These are phyloP conservation scores for Paramecium pentaurelia DNA, from an alignment of 73 alveolate genomes.

Conservation along the genomic window DNA sequence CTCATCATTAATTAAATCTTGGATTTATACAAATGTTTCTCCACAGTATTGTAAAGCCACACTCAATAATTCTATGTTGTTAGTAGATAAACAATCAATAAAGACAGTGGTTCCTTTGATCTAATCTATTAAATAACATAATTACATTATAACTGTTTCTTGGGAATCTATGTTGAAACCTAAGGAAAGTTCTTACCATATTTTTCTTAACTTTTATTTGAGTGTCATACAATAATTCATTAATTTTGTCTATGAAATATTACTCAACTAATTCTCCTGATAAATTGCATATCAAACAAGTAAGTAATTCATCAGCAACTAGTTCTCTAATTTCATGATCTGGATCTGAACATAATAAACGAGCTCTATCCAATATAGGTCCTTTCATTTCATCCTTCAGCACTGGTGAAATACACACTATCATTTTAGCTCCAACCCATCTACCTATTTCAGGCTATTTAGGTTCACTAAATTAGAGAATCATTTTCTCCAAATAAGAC, in stretches of 20 bases:
- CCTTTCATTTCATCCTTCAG: constrained; percentile 23
- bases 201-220: not conserved
- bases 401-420: not conserved
- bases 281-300: not conserved
- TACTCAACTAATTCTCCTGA: not conserved
- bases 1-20: not conserved
- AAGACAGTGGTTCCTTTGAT: not conserved
- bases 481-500: not conserved
- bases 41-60: not conserved
- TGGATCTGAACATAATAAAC: not conserved
- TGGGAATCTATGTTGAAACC: not conserved
- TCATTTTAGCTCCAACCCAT: constrained; percentile 8
- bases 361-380: not conserved
- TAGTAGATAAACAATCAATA: not conserved
- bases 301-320: not conserved
- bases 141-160: not conserved
- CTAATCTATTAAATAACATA: not conserved
- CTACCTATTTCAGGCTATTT: not conserved
- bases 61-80: not conserved
- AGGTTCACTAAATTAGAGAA: not conserved
- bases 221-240: constrained; percentile 10
- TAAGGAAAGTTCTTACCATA: not conserved
- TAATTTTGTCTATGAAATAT: not conserved
- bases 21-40: not conserved
- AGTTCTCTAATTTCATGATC: constrained; percentile 4